Conservation (phyloP, 2,329 filamentous ascomycete genomes). For the Pseudonectria buxi region DNA sequence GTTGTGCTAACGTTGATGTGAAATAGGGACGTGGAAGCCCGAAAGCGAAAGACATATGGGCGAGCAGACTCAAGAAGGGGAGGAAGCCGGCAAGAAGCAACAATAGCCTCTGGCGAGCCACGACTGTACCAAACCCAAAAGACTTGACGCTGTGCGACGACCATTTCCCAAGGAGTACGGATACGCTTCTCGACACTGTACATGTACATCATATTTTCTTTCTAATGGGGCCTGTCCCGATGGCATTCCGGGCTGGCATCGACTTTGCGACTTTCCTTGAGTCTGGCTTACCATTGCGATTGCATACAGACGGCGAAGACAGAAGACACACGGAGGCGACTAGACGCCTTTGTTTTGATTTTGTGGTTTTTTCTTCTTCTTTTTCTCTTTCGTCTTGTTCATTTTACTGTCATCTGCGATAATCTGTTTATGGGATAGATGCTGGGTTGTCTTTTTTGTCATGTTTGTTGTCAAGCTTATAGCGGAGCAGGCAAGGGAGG, state of each 20-base stretch:
- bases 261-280: constrained; percentile 3
- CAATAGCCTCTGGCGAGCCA: constrained; percentile 1
- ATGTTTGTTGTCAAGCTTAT: too few species aligned
- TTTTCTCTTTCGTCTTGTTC: too few species aligned
- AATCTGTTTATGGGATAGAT: too few species aligned
- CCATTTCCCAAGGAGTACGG: constrained; percentile 11
- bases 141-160: constrained; percentile 20
- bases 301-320: background rate
- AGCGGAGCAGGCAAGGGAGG: too few species aligned
- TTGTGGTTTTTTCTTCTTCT: too few species aligned
- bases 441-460: too few species aligned
- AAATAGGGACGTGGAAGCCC: constrained; percentile 67
- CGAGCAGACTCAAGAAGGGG: constrained; percentile 26
- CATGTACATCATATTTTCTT: constrained; percentile 20
- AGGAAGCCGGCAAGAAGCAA: constrained; percentile 17
- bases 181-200: constrained; percentile 22
- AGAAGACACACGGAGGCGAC: too few species aligned
- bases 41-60: constrained; percentile 66
- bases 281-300: too few species aligned
- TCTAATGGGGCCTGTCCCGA: constrained; percentile 18
- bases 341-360: too few species aligned
- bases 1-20: constrained; percentile 1
- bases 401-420: too few species aligned
- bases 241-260: constrained; percentile 16
- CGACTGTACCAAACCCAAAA: constrained; percentile 9